These are phyloP conservation scores for Russula vinacea DNA, from an alignment of 768 basidiomycete species.

Conservation along the genomic window DNA sequence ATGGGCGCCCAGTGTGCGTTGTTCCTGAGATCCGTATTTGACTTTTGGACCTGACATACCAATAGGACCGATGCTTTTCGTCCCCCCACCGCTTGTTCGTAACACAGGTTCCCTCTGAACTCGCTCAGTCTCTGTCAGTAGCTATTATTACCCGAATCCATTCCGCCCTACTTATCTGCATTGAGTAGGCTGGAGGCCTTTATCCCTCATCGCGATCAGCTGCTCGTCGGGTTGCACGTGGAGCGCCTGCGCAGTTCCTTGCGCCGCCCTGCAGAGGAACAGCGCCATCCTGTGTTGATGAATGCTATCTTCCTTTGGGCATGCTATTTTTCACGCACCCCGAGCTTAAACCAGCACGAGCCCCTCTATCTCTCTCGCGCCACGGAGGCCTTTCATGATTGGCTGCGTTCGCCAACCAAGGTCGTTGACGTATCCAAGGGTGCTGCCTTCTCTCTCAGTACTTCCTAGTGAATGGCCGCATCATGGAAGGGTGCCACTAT, in stretches of 20 bases:
- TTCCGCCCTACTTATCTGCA: conserved; percentile 1
- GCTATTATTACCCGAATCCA: neutral
- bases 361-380: conserved; percentile 64
- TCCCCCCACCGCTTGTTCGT: conserved; percentile 36
- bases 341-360: conserved; percentile 67
- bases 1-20: conserved; percentile 22
- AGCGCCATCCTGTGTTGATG: conserved; percentile 72
- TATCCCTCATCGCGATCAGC: conserved; percentile 70
- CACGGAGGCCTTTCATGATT: conserved; percentile 60
- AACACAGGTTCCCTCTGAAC: conserved; percentile 52
- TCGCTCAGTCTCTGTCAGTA: conserved; percentile 64
- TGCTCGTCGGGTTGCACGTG: conserved; percentile 67
- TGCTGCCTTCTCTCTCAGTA: conserved; percentile 74
- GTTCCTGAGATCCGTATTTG: neutral
- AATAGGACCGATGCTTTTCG: conserved; percentile 16
- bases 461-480: conserved; percentile 71
- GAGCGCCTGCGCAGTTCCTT: conserved; percentile 63
- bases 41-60: neutral
- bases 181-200: conserved; percentile 66
- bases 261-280: conserved; percentile 50
- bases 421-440: conserved; percentile 71
- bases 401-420: conserved; percentile 53
- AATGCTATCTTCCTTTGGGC: conserved; percentile 83
- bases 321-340: conserved; percentile 73
- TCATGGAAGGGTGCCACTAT: conserved; percentile 77